Evolutionary conservation across 1,139 yeast genomes (phyloP).

Genomic region (Suhomyces guaymorum): DNA sequence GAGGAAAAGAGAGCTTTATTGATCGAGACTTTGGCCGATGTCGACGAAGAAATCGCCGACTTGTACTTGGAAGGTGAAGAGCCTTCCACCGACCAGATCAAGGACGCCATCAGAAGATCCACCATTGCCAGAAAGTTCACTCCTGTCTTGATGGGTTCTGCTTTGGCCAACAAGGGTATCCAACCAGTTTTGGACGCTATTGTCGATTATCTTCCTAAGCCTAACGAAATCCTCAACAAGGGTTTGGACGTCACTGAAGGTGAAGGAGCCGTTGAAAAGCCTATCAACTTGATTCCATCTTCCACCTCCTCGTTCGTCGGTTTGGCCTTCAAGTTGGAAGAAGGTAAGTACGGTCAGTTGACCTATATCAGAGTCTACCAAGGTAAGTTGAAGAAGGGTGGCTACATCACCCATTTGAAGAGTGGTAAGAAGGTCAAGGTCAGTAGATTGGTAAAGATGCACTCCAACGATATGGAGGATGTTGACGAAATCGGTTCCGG

Average conservation of each 20-base stretch:
- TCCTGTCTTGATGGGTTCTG: conserved; percentile 99
- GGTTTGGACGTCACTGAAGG: conserved; percentile 70
- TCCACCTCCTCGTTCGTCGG: conserved; percentile 85
- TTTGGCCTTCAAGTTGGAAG: conserved; percentile 95
- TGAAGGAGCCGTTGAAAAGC: conserved; percentile 55
- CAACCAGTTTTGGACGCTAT: conserved; percentile 96
- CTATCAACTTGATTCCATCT: conserved; percentile 76
- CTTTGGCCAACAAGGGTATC: conserved; percentile 91
- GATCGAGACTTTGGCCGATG: conserved; percentile 95
- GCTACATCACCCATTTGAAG: conserved; percentile 84
- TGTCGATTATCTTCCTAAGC: conserved; percentile 93
- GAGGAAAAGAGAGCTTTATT: conserved; percentile 59
- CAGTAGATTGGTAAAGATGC: conserved; percentile 97
- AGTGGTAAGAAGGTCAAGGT: conserved; percentile 93
- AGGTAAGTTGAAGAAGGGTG: conserved; percentile 90
- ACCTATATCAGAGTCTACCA: conserved; percentile 96
- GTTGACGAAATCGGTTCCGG: conserved; percentile 96
- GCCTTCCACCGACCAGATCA: conserved; percentile 81
- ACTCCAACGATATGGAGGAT: conserved; percentile 98
- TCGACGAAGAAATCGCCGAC: conserved; percentile 96
- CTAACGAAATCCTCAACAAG: conserved; percentile 86
- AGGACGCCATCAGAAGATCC: conserved; percentile 87
- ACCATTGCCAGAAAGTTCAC: conserved; percentile 97
- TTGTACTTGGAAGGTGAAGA: conserved; percentile 85
- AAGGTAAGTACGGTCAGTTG: conserved; percentile 96